Percentiles rank a stretch among this genome's conserved stretches.
Conservation (phyloP, 805 yeast genomes). For the Wickerhamomyces kurtzmanii region DNA sequence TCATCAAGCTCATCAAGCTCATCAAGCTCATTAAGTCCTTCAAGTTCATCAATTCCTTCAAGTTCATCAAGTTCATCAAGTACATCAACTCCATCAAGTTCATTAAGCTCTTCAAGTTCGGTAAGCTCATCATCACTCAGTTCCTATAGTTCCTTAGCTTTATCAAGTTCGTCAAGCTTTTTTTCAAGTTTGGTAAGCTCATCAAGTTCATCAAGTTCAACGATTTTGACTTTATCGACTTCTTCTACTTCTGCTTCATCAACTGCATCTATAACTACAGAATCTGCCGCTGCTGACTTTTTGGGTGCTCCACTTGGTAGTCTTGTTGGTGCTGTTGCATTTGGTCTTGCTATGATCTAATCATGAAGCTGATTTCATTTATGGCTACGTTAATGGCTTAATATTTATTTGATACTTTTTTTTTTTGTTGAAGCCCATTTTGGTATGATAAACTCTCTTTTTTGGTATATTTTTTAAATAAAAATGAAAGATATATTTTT, state of each 20-base stretch:
- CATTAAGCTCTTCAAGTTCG: conserved; percentile 10
- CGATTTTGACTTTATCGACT: conserved; percentile 10
- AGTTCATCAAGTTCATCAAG: conserved; percentile 13
- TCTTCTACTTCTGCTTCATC: conserved; percentile 12
- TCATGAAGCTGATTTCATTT: too few relatives aligned
- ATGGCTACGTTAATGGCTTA: too few relatives aligned
- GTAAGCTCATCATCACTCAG: conserved; percentile 15
- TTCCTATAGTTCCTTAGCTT: conserved; percentile 5
- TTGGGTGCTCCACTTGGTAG: conserved; percentile 30
- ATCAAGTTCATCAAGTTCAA: conserved; percentile 3
- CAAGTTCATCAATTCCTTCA: conserved; percentile 12
- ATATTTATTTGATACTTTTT: too few relatives aligned
- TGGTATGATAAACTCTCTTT: neutral
- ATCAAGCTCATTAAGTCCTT: conserved; percentile 13
- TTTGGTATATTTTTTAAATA: neutral
- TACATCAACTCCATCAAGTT: conserved; percentile 9
- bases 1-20: conserved; percentile 14
- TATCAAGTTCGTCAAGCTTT: conserved; percentile 8
- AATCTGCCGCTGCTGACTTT: conserved; percentile 13
- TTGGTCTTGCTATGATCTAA: too few relatives aligned
- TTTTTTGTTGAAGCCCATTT: conserved; percentile 7
- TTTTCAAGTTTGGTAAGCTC: conserved; percentile 2
- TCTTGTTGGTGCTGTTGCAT: conserved; percentile 25
- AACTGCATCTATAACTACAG: conserved; percentile 8
- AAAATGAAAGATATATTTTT: neutral